Evolutionary conservation across 768 basidiomycete genomes (phyloP).

Genomic region (Strobilomyces confusus): DNA sequence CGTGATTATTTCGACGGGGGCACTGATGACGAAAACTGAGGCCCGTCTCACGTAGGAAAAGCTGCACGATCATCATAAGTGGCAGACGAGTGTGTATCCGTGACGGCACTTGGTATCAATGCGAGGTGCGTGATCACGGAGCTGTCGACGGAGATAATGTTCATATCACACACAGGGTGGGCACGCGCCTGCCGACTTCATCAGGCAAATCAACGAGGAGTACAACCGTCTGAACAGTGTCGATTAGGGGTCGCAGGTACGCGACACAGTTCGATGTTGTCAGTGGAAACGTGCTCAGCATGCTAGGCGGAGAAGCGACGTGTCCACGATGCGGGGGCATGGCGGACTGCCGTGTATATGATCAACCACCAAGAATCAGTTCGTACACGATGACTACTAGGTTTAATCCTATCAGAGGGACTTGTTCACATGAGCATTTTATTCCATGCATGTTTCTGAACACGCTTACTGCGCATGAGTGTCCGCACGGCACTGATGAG

Average conservation of each 20-base stretch:
- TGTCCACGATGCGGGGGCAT: conserved; percentile 13
- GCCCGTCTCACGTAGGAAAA: conserved; percentile 51
- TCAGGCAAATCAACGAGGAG: conserved; percentile 70
- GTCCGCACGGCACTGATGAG: conserved; percentile 95
- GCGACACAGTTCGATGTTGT: conserved; percentile 6
- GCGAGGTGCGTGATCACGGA: conserved; percentile 52
- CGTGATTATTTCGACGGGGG: not conserved
- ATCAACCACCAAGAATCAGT: conserved; percentile 58
- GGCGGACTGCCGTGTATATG: conserved; percentile 14
- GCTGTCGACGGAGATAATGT: conserved; percentile 21
- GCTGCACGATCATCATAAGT: conserved; percentile 84
- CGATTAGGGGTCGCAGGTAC: conserved; percentile 19
- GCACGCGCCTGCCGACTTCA: conserved; percentile 70
- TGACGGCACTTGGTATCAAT: conserved; percentile 75
- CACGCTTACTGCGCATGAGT: conserved; percentile 88
- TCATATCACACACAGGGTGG: conserved; percentile 52
- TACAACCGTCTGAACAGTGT: conserved; percentile 58
- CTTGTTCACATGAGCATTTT: conserved; percentile 40
- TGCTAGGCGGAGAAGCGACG: conserved; percentile 14
- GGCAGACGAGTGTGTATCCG: conserved; percentile 65
- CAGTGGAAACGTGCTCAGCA: conserved; percentile 3
- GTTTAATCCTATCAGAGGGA: conserved; percentile 89
- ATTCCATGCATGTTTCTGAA: conserved; percentile 11
- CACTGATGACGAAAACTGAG: conserved; percentile 7
- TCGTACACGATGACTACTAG: conserved; percentile 85